Evolutionary conservation across 305 asterid species (phyloP), one percentile per base, ranked within the genome.

Genomic region (Solanum hybrid): DNA sequence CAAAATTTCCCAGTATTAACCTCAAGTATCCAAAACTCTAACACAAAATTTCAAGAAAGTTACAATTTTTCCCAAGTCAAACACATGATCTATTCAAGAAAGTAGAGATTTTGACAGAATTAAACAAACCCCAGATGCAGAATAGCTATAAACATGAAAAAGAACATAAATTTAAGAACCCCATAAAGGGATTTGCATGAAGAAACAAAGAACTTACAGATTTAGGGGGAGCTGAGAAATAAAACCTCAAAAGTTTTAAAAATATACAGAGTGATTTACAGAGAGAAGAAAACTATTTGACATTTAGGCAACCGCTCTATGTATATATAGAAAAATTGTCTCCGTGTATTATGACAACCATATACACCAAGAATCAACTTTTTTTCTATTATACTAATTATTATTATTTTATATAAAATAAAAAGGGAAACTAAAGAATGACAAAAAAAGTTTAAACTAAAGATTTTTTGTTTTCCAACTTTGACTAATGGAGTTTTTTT

Each of bases 351-450:
- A 74, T 34, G 37, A 46, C 71, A 84, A 86, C 77, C 86, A 87
- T 51, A 61, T 42, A 79, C 42, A 79, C 89, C 93, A 91, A 89
- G 88, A 90, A 89, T 92, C 86, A 78, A 88, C 91, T 91, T 91
- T 92, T 42, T 46, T 57, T 57, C n/a, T 18, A 18, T 6, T 3
- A 57, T 57, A 57, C 69, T 57, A 57, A 51, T 51, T 18, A 51
- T 51, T 51, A 16, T 16, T 51, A 2, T 16, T 51, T 16, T 5
- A 6, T 16, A 51, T 40, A 12, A 40, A 82, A 26, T 40, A 5
- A 18, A 20, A 3, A 26, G 7, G 37, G 6, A 1, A 24, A 46
- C 16, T 46, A 28, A 26, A 42, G 34, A 4, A 81, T 51, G n/a
- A 12, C 7, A 26, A 13, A 39, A 14, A 13, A 39, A n/a, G 26